Evolutionary conservation across 2,329 filamentous ascomycete species (phyloP).

Genomic region (Bipolaris cookei): DNA sequence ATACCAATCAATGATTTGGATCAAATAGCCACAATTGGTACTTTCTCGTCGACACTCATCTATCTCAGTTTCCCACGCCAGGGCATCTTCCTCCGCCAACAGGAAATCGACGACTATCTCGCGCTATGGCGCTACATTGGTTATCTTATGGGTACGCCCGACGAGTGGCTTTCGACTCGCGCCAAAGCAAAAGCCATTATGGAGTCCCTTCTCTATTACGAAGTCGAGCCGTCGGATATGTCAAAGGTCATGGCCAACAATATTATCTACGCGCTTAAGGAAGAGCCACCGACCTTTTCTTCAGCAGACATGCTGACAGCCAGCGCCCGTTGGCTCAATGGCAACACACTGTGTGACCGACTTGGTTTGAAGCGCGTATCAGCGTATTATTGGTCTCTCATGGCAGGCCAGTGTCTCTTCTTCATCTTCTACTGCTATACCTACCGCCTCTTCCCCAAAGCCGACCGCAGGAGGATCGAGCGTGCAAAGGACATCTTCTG

Average conservation of each 20-base stretch:
- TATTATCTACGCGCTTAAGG: constrained; percentile 72
- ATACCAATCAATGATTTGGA: constrained; percentile 79
- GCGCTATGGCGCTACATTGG: constrained; percentile 79
- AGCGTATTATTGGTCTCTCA: constrained; percentile 64
- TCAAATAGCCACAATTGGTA: constrained; percentile 72
- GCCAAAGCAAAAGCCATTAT: constrained; percentile 66
- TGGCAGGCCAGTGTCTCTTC: constrained; percentile 70
- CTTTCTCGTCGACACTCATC: constrained; percentile 71
- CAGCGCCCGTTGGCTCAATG: constrained; percentile 73
- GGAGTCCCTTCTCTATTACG: constrained; percentile 70
- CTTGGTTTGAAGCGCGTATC: constrained; percentile 65
- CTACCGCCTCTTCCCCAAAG: constrained; percentile 57
- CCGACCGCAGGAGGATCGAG: constrained; percentile 61
- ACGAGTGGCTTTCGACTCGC: constrained; percentile 63
- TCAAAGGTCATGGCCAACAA: constrained; percentile 74
- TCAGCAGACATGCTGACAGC: constrained; percentile 72
- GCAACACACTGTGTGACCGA: constrained; percentile 64
- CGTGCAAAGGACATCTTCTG: constrained; percentile 62
- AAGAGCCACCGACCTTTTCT: constrained; percentile 69
- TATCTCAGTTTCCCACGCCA: constrained; percentile 74
- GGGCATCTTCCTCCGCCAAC: constrained; percentile 67
- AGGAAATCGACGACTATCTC: constrained; percentile 72
- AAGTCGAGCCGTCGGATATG: constrained; percentile 69
- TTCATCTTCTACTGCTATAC: constrained; percentile 64
- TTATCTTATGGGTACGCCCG: constrained; percentile 72